A percentile compares a stretch with the other conserved stretches of the same genome.
Conservation (phyloP, 352 stramenopile genomes). For the Saprolegnia parasitica region DNA sequence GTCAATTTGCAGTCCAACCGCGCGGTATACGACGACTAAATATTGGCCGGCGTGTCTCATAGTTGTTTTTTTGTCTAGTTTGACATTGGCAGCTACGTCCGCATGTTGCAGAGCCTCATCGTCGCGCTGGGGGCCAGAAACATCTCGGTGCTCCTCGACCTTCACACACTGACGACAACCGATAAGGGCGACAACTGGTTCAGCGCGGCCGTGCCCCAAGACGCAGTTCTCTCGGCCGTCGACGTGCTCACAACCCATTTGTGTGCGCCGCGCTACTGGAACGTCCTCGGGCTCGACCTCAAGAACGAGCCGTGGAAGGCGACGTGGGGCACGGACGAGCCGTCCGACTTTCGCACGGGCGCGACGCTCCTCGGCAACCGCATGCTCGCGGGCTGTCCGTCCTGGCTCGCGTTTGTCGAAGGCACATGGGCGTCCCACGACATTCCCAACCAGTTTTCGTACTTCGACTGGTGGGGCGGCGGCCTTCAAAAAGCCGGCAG, state of each 20-base stretch:
- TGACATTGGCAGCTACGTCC: conserved; percentile 55
- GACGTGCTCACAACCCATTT: conserved; percentile 51
- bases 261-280: conserved; percentile 52
- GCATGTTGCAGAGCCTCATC: conserved; percentile 48
- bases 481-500: conserved; percentile 40
- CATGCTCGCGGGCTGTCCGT: conserved; percentile 53
- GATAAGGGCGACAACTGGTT: conserved; percentile 49
- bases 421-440: conserved; percentile 42
- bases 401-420: conserved; percentile 63
- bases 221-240: conserved; percentile 45
- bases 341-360: conserved; percentile 54
- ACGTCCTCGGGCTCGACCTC: conserved; percentile 53
- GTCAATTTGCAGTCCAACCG: conserved; percentile 64
- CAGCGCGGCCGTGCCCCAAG: conserved; percentile 42
- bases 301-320: conserved; percentile 64
- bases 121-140: conserved; percentile 46
- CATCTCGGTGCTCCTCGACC: conserved; percentile 56
- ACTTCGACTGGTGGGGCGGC: conserved; percentile 64
- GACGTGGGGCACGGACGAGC: conserved; percentile 41
- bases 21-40: conserved; percentile 18
- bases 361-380: conserved; percentile 54
- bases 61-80: conserved; percentile 28
- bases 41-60: not conserved
- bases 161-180: conserved; percentile 51
- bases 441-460: conserved; percentile 40